Conservation (phyloP, 139 green algal species). For the Coelastrella sp. region DNA sequence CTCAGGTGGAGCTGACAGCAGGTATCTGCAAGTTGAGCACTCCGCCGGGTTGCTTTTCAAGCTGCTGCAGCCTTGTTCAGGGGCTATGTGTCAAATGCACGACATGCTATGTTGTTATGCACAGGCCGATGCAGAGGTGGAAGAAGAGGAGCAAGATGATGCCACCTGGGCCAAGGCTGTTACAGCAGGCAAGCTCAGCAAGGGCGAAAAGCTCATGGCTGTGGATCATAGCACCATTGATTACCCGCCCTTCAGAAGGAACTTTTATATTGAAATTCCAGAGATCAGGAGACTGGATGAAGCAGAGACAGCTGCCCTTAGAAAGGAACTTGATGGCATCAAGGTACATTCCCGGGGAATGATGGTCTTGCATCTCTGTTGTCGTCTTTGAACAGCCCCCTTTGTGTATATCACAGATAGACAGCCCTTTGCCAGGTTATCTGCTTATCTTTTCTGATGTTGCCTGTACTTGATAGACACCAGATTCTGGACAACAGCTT, state of each 20-base stretch:
- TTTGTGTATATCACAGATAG: too few species aligned
- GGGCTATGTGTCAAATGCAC: too few species aligned
- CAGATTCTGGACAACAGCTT: too few species aligned
- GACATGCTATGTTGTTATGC: too few species aligned
- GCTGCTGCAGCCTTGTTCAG: too few species aligned
- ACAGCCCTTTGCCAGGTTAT: too few species aligned
- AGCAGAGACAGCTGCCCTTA: conserved; percentile 76
- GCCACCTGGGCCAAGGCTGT: conserved; percentile 54
- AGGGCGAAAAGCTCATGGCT: conserved; percentile 89
- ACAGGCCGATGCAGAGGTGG: too few species aligned
- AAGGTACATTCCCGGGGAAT: conserved; percentile 23
- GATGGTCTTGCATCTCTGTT: background rate
- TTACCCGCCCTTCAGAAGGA: conserved; percentile 83
- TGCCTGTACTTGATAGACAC: too few species aligned
- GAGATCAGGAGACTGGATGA: conserved; percentile 81
- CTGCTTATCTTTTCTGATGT: too few species aligned
- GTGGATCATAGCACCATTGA: conserved; percentile 84
- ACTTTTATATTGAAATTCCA: conserved; percentile 89
- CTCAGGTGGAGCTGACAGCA: too few species aligned
- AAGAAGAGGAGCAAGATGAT: conserved; percentile 71
- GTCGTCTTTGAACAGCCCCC: background rate
- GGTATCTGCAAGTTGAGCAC: too few species aligned
- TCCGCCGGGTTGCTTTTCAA: too few species aligned
- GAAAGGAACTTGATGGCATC: conserved; percentile 73
- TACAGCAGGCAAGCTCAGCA: conserved; percentile 79